Percentiles rank a stretch among this genome's conserved stretches.
Conservation (phyloP, 768 basidiomycete species). For the Naganishia onofrii region DNA sequence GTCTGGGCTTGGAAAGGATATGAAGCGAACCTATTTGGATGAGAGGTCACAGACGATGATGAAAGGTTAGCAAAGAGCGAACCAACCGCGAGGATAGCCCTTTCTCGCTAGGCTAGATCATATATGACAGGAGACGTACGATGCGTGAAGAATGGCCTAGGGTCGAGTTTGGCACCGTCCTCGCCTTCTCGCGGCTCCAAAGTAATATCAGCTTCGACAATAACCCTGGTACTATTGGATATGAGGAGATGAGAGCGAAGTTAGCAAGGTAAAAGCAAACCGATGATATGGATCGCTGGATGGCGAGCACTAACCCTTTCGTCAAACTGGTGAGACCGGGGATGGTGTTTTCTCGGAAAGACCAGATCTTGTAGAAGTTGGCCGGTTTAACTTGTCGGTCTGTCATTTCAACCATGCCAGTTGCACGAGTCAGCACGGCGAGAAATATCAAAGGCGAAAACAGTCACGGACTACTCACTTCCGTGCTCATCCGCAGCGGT, state of each 20-base stretch:
- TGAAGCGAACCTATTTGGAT: background rate
- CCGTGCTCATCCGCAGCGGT: slow-evolving; percentile 13
- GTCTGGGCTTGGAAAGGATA: slow-evolving; percentile 10
- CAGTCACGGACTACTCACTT: background rate
- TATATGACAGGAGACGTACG: too few relatives aligned
- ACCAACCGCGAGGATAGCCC: background rate
- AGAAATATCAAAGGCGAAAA: too few relatives aligned
- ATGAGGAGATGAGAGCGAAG: too few relatives aligned
- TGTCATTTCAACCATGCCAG: background rate
- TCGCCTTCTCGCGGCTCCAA: slow-evolving; percentile 3
- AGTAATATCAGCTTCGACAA: slow-evolving; percentile 20
- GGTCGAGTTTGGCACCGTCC: slow-evolving; percentile 1
- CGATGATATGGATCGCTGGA: background rate
- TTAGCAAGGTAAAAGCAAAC: too few relatives aligned
- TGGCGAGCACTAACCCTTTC: slow-evolving; percentile 2
- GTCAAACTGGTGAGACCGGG: background rate
- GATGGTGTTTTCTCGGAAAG: slow-evolving; percentile 11
- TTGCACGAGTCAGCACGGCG: background rate
- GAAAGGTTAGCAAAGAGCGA: background rate
- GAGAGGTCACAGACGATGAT: background rate
- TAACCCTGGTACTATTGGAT: slow-evolving; percentile 3
- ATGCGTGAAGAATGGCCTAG: slow-evolving; percentile 16
- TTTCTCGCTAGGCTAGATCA: too few relatives aligned
- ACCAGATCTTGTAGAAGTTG: slow-evolving; percentile 18
- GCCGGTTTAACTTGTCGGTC: slow-evolving; percentile 6